phyloP scores from a whole-genome alignment of 2,329 filamentous ascomycete genomes.

The Calonectria naviculata region DNA sequence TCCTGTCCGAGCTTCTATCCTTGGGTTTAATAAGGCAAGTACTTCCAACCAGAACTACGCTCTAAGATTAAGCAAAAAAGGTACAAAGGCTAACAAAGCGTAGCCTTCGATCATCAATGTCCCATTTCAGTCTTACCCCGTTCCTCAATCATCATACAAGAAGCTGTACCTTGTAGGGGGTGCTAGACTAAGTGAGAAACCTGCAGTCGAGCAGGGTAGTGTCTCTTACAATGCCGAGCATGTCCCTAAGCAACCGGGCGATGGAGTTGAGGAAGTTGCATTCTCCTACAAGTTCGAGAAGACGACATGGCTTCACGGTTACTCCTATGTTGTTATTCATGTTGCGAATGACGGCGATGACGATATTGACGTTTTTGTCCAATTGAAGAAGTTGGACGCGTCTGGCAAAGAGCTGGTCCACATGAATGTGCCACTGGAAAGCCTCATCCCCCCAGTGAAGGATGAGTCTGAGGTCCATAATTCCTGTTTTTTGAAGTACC shows the following conservation, averaged over 20 bases:
- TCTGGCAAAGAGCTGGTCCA: neutral
- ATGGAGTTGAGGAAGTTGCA: neutral
- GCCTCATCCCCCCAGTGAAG: neutral
- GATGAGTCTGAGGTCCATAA: neutral
- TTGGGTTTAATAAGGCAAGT: neutral
- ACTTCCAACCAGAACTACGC: neutral
- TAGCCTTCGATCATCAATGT: neutral
- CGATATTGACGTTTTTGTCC: slow-evolving; percentile 4
- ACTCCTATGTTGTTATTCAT: neutral
- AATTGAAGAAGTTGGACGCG: neutral
- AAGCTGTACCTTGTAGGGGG: neutral
- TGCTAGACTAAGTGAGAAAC: neutral
- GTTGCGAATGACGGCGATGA: neutral
- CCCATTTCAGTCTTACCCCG: neutral
- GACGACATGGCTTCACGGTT: neutral
- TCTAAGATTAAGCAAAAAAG: neutral
- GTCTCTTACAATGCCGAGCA: neutral
- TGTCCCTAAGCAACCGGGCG: neutral
- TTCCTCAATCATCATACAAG: neutral
- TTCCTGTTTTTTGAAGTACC: neutral
- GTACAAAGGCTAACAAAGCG: no score
- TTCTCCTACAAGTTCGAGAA: neutral
- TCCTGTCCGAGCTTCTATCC: neutral
- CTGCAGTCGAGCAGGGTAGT: neutral
- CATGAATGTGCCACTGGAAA: neutral